Evolutionary conservation across 257 asterid species (phyloP).

Genomic region (Rauvolfia tetraphylla): DNA sequence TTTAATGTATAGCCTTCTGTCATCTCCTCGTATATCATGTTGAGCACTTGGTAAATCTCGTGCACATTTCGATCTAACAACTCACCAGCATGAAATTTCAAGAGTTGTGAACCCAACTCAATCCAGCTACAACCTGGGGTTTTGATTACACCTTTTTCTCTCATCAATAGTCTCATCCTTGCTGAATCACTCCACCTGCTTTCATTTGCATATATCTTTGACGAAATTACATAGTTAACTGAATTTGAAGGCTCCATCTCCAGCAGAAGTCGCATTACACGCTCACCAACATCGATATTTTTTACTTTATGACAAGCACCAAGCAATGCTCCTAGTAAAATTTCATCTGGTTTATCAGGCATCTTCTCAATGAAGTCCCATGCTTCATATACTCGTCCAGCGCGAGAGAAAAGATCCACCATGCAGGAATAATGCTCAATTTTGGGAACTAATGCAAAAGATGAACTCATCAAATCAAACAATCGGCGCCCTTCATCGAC

Average conservation of each 20-base stretch:
- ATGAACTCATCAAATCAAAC: slow-evolving; percentile 59
- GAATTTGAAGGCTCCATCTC: slow-evolving; percentile 84
- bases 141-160: slow-evolving; percentile 65
- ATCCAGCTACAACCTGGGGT: slow-evolving; percentile 95
- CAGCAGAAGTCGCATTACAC: slow-evolving; percentile 55
- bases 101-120: slow-evolving; percentile 61
- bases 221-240: slow-evolving; percentile 70
- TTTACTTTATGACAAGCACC: slow-evolving; percentile 76
- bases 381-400: slow-evolving; percentile 76
- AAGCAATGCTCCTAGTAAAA: slow-evolving; percentile 68
- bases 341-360: slow-evolving; percentile 82
- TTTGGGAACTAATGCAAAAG: slow-evolving; percentile 63
- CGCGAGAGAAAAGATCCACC: slow-evolving; percentile 89
- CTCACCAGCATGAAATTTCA: slow-evolving; percentile 75
- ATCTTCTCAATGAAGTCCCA: slow-evolving; percentile 81
- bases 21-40: slow-evolving; percentile 58
- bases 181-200: slow-evolving; percentile 82
- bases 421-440: slow-evolving; percentile 87
- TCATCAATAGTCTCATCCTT: slow-evolving; percentile 68
- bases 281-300: slow-evolving; percentile 66
- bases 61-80: slow-evolving; percentile 34
- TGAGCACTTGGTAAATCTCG: slow-evolving; percentile 43
- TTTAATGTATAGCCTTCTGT: background rate
- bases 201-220: slow-evolving; percentile 66
- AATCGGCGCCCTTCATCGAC: slow-evolving; percentile 64